These are phyloP conservation scores for Polyplosphaeria fusca DNA, from an alignment of 495 filamentous ascomycete genomes.

Conservation along the genomic window DNA sequence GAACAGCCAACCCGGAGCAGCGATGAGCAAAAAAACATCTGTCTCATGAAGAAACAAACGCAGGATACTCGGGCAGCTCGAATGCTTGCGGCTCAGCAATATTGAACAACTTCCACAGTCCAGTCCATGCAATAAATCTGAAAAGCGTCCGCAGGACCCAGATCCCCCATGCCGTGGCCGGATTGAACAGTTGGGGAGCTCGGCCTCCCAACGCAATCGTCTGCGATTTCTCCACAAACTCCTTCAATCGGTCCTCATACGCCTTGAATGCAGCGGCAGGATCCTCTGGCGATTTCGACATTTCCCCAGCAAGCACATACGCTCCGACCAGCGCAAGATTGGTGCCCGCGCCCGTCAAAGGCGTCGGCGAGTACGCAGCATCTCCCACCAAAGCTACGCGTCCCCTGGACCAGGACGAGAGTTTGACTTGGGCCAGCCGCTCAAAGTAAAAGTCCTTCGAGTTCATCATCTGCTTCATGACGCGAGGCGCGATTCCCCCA, in stretches of 20 bases:
- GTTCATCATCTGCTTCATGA: conserved; percentile 42
- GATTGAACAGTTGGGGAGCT: too few relatives aligned
- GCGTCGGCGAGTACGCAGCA: conserved; percentile 33
- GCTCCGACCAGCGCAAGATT: conserved; percentile 33
- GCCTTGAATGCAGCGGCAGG: conserved; percentile 11
- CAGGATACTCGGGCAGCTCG: too few relatives aligned
- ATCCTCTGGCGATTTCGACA: conserved; percentile 24
- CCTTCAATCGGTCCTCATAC: conserved; percentile 21
- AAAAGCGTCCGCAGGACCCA: too few relatives aligned
- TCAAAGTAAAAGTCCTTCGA: conserved; percentile 53
- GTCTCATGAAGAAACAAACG: too few relatives aligned
- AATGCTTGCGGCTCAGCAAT: too few relatives aligned
- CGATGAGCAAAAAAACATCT: too few relatives aligned
- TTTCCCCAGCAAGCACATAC: conserved; percentile 38
- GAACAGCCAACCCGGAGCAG: too few relatives aligned
- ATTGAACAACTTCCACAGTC: too few relatives aligned
- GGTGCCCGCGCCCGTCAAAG: conserved; percentile 37
- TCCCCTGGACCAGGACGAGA: conserved; percentile 23
- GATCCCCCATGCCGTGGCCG: too few relatives aligned
- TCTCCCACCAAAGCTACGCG: conserved; percentile 36
- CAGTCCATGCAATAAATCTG: too few relatives aligned
- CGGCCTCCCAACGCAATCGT: too few relatives aligned
- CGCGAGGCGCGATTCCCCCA: conserved; percentile 46
- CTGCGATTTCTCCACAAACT: conserved; percentile 27
- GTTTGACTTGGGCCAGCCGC: conserved; percentile 42